A percentile compares a stretch with the other conserved stretches of the same genome.
Evolutionary conservation across 2,329 filamentous ascomycete species (phyloP).

Genomic region (Nakataea oryzae): DNA sequence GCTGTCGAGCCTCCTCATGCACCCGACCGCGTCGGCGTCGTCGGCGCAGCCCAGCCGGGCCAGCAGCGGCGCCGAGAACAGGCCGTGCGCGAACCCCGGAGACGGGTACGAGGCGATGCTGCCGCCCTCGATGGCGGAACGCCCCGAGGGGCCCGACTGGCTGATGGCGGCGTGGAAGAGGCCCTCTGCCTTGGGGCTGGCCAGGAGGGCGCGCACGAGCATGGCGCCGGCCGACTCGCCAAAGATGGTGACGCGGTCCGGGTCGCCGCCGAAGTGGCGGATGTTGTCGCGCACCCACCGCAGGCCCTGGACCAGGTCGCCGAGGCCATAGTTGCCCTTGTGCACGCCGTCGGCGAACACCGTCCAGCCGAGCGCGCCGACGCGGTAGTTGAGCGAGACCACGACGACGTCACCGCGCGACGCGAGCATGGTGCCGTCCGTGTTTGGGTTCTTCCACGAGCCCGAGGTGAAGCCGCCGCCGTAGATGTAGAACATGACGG

Average conservation of each 20-base stretch:
- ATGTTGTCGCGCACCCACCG: conserved; percentile 28
- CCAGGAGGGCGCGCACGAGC: conserved; percentile 15
- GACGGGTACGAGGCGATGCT: conserved; percentile 12
- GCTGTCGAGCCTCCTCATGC: conserved; percentile 8
- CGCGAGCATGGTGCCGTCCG: conserved; percentile 32
- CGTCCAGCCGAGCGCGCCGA: conserved; percentile 17
- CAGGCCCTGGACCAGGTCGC: conserved; percentile 26
- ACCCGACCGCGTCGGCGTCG: conserved; percentile 13
- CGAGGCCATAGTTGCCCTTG: conserved; percentile 29
- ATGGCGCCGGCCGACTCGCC: conserved; percentile 20
- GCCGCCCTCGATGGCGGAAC: conserved; percentile 9
- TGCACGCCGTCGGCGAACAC: conserved; percentile 21
- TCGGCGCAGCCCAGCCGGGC: conserved; percentile 14
- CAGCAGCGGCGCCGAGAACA: conserved; percentile 12
- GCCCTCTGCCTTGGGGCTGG: conserved; percentile 15
- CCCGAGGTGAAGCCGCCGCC: conserved; percentile 30
- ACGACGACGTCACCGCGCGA: conserved; percentile 33
- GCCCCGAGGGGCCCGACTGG: conserved; percentile 17
- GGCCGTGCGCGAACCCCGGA: conserved; percentile 11
- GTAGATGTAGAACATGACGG: conserved; percentile 35
- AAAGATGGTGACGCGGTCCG: conserved; percentile 22
- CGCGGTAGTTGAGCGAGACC: conserved; percentile 29
- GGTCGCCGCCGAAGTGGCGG: conserved; percentile 19
- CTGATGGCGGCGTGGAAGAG: conserved; percentile 19
- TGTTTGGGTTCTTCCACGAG: conserved; percentile 29